These are phyloP conservation scores for Chlamydomonas reinhardtii DNA, from an alignment of 163 green algal genomes.

Conservation along the genomic window DNA sequence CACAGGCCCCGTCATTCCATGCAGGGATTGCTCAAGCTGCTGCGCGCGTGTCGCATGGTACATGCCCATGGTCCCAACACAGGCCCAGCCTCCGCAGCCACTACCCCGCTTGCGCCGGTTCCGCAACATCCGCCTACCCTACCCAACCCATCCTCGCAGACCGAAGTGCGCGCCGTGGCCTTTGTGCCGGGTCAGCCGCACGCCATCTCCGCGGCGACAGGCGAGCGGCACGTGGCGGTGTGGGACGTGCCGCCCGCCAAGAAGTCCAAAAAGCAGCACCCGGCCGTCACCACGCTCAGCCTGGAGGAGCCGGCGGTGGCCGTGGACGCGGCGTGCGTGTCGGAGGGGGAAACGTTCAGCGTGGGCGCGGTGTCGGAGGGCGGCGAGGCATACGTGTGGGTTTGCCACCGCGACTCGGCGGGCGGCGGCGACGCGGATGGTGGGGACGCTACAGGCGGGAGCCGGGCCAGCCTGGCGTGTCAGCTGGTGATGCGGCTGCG, in stretches of 20 bases:
- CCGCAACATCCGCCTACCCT: background rate
- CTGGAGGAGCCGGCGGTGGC: slow-evolving; percentile 63
- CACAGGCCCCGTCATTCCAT: no score
- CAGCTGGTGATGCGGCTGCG: slow-evolving; percentile 60
- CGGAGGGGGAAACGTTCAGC: slow-evolving; percentile 56
- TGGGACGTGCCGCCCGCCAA: slow-evolving; percentile 56
- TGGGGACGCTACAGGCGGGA: background rate
- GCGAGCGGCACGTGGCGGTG: slow-evolving; percentile 64
- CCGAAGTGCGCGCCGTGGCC: slow-evolving; percentile 42
- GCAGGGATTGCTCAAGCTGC: no score
- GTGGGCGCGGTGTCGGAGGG: slow-evolving; percentile 65
- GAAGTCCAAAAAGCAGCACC: slow-evolving; percentile 59
- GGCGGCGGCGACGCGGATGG: background rate
- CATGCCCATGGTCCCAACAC: no score
- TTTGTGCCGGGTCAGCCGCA: slow-evolving; percentile 55
- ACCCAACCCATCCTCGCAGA: slow-evolving; percentile 22
- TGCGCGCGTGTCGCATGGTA: no score
- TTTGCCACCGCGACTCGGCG: slow-evolving; percentile 22
- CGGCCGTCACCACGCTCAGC: slow-evolving; percentile 57
- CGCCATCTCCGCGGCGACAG: slow-evolving; percentile 58
- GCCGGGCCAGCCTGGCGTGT: background rate
- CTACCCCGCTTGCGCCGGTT: no score
- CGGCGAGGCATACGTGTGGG: slow-evolving; percentile 72
- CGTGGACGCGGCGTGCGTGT: slow-evolving; percentile 51
- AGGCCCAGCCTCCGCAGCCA: no score